phyloP scores from a whole-genome alignment of 2,329 filamentous ascomycete species.

The Didymella sp. region DNA sequence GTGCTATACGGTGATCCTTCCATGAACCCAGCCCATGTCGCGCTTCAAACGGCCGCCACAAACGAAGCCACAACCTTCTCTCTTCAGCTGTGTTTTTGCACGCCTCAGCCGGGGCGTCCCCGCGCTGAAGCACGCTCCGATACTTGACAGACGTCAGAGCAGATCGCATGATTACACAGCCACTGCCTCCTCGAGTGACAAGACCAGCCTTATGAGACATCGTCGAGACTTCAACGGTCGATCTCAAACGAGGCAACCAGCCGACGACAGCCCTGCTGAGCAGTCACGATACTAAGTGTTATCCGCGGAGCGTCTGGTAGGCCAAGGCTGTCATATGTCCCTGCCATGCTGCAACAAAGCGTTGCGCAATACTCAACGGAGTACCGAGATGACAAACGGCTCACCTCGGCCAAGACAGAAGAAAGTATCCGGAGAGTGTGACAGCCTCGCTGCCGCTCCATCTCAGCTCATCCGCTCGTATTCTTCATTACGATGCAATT shows the following conservation, averaged over 20 bases:
- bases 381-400: neutral
- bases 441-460: neutral
- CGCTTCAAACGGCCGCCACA: conserved; percentile 20
- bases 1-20: conserved; percentile 5
- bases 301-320: neutral
- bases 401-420: neutral
- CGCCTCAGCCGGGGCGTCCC: conserved; percentile 12
- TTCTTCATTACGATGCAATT: conserved; percentile 6
- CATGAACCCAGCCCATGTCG: neutral
- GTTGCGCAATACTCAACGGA: neutral
- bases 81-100: conserved; percentile 7
- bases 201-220: conserved; percentile 4
- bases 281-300: neutral
- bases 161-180: conserved; percentile 13
- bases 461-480: conserved; percentile 15
- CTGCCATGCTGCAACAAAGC: neutral
- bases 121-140: conserved; percentile 5
- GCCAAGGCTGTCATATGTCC: neutral
- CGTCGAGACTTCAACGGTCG: neutral
- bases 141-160: conserved; percentile 12
- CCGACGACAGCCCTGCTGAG: neutral
- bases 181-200: conserved; percentile 5
- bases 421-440: neutral
- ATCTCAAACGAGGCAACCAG: neutral
- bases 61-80: conserved; percentile 19